Evolutionary conservation across 208 protist species (phyloP), one percentile per base, ranked within the genome.

Genomic region (Trypanosoma brucei): DNA sequence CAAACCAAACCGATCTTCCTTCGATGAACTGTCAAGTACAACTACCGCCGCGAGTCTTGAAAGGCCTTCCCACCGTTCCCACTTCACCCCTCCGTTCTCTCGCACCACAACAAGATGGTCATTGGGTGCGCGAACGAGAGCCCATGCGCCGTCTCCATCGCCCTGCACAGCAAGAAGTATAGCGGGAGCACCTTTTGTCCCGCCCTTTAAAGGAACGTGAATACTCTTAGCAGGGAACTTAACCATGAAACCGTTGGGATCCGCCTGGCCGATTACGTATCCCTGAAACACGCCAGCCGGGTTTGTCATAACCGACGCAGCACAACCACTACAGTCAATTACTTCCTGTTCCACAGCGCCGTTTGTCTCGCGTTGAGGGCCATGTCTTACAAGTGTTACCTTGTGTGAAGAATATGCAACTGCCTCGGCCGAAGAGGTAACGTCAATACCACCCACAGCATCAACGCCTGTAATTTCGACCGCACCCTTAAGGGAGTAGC

Each of bases 1-100:
- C 56, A 95, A 91, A 48, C 83, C 72, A 55, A 95, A 93, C 65
- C 88, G 86, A 63, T 95, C 89, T 2, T 88, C 59, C 8, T 55
- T 11, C 14, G 45, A 11, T 36, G 40, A 65, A 51, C 64, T 66
- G 38, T 83, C 70, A 14, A 68, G 71, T 55, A 95, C 83, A 13
- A 81, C 54, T 46, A 70, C 75, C 13, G 70, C 80, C 14, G 75
- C 65, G 46, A 73, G 72, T 55, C 65, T 60, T 8, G 80, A 68
- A 3, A 95, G 75, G 2, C 80, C 85, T 54, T 95, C 89, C 36
- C 46, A 55, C 40, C 89, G 83, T 61, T 88, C 75, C 86, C 89
- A 95, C 42, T 86, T 42, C 3, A 85, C 50, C 2, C 74, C 81
- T 0, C 44, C 36, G 5, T 60, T 42, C 1, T 63, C 69, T n/a